Conservation (phyloP, 208 protist species). For the Herpetomonas samuelpessoai region DNA sequence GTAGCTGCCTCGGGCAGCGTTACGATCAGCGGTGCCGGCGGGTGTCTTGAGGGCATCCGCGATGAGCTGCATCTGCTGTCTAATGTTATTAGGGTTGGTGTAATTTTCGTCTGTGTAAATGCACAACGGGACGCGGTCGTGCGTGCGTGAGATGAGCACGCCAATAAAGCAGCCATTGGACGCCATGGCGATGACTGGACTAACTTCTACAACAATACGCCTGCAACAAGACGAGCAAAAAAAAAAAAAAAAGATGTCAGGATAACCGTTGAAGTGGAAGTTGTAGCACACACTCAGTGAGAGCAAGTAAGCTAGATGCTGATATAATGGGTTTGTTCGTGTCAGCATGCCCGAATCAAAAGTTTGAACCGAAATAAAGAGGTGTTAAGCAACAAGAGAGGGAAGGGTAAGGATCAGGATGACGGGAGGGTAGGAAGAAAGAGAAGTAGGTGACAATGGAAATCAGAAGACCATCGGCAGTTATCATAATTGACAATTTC, state of each 20-base stretch:
- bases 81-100: slow-evolving; percentile 59
- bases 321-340: too few relatives aligned
- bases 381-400: too few relatives aligned
- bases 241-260: slow-evolving; percentile 18
- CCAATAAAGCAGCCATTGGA: slow-evolving; percentile 87
- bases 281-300: slow-evolving; percentile 1
- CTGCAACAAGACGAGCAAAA: slow-evolving; percentile 1
- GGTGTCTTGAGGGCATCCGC: slow-evolving; percentile 81
- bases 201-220: neutral
- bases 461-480: too few relatives aligned
- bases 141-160: slow-evolving; percentile 80
- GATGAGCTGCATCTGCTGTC: slow-evolving; percentile 85
- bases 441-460: too few relatives aligned
- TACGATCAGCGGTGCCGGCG: slow-evolving; percentile 37
- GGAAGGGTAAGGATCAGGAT: too few relatives aligned
- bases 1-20: slow-evolving; percentile 56
- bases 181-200: slow-evolving; percentile 38
- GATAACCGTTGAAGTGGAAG: neutral
- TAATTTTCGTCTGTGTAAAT: slow-evolving; percentile 88
- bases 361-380: too few relatives aligned
- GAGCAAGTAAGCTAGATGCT: neutral
- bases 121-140: slow-evolving; percentile 80
- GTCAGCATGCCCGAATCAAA: too few relatives aligned
- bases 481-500: too few relatives aligned
- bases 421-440: too few relatives aligned